Evolutionary conservation across 2,329 filamentous ascomycete genomes (phyloP).

Genomic region (Cladobotryum protrusum): DNA sequence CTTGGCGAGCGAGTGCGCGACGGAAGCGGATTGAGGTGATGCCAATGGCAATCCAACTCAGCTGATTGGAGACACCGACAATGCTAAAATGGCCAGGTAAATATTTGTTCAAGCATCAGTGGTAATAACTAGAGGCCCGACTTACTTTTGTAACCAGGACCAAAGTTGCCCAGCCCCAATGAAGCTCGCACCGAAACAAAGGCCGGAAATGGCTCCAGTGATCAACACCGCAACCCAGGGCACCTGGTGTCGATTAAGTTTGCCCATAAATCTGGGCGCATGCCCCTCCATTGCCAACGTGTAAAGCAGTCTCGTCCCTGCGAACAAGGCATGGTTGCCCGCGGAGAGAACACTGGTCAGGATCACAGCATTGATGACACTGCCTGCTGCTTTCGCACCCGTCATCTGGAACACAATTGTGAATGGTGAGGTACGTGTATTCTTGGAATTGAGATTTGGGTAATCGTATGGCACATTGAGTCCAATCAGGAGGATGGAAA

Average conservation of each 20-base stretch:
- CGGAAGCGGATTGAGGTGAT: slow-evolving; percentile 62
- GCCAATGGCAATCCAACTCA: slow-evolving; percentile 60
- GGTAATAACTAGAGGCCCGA: slow-evolving; percentile 5
- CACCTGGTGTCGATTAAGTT: slow-evolving; percentile 28
- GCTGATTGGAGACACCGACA: slow-evolving; percentile 61
- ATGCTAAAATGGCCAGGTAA: slow-evolving; percentile 22
- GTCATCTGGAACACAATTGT: slow-evolving; percentile 56
- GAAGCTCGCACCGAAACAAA: slow-evolving; percentile 60
- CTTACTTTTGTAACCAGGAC: slow-evolving; percentile 60
- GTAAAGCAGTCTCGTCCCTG: slow-evolving; percentile 29
- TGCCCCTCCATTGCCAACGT: slow-evolving; percentile 38
- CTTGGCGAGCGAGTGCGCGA: slow-evolving; percentile 47
- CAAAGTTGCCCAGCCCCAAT: slow-evolving; percentile 60
- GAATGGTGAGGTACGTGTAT: slow-evolving; percentile 31
- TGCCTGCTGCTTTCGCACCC: slow-evolving; percentile 44
- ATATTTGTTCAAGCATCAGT: not conserved
- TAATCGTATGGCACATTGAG: slow-evolving; percentile 53
- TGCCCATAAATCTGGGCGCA: slow-evolving; percentile 49
- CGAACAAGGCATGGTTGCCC: slow-evolving; percentile 32
- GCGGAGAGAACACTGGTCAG: slow-evolving; percentile 32
- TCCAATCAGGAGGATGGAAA: slow-evolving; percentile 41
- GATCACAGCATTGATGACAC: slow-evolving; percentile 55
- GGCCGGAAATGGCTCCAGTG: slow-evolving; percentile 50
- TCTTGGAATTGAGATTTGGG: slow-evolving; percentile 26
- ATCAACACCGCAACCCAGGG: slow-evolving; percentile 39